Conservation (phyloP, 1,284 basidiomycete species). For the Taiwanofungus camphoratus region DNA sequence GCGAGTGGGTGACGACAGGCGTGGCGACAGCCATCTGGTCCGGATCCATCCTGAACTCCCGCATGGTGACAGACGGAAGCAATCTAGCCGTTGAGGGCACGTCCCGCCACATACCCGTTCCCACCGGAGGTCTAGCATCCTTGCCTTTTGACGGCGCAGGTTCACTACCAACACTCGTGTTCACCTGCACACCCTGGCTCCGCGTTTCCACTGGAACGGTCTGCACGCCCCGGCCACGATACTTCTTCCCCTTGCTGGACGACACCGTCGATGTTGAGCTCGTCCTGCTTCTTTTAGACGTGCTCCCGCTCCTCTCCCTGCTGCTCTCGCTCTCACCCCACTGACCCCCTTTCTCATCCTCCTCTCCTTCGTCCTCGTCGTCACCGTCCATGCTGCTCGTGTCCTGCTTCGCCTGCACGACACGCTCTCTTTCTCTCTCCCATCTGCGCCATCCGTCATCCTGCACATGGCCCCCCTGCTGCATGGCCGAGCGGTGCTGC, state of each 20-base stretch:
- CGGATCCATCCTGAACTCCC: constrained; percentile 20
- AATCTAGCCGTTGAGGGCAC: constrained; percentile 15
- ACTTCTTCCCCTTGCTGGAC: constrained; percentile 41
- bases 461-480: constrained; percentile 22
- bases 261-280: constrained; percentile 26
- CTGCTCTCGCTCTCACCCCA: constrained; percentile 22
- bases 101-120: constrained; percentile 10
- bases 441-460: constrained; percentile 37
- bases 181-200: constrained; percentile 50
- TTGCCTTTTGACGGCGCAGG: constrained; percentile 11
- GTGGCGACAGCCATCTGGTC: constrained; percentile 22
- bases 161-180: constrained; percentile 13
- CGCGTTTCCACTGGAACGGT: constrained; percentile 46
- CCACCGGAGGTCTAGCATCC: constrained; percentile 11
- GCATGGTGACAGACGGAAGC: constrained; percentile 22
- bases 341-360: constrained; percentile 50
- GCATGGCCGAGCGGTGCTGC: constrained; percentile 1
- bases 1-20: constrained; percentile 14
- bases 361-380: constrained; percentile 75
- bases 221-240: constrained; percentile 56
- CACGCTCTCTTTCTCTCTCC: constrained; percentile 34
- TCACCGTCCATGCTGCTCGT: constrained; percentile 75
- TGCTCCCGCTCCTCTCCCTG: constrained; percentile 21
- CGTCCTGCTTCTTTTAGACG: constrained; percentile 30
- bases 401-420: constrained; percentile 51